Evolutionary conservation across 352 stramenopile genomes (phyloP).

Genomic region (Bremia lactucae): DNA sequence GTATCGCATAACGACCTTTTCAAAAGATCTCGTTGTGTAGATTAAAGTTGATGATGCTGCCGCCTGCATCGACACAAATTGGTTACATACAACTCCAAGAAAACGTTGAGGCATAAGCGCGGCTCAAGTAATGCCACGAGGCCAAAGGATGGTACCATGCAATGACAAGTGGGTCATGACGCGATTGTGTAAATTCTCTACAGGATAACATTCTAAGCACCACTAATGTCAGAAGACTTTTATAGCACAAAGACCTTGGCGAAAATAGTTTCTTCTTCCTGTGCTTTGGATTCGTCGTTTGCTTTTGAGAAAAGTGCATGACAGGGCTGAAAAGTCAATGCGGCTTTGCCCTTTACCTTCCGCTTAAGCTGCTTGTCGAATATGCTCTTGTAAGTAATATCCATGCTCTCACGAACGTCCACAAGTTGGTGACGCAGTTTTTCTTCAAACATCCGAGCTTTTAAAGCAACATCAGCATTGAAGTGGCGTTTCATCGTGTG

Average conservation of each 20-base stretch:
- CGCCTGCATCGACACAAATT: conserved; percentile 1
- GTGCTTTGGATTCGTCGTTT: conserved; percentile 3
- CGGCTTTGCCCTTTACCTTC: conserved; percentile 68
- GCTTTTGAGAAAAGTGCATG: conserved; percentile 44
- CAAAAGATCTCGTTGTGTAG: conserved; percentile 3
- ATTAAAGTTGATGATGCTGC: conserved; percentile 1
- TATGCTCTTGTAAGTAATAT: conserved; percentile 71
- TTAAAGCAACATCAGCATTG: conserved; percentile 85
- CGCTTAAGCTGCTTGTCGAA: conserved; percentile 79
- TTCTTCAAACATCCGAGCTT: conserved; percentile 88
- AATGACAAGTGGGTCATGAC: not conserved
- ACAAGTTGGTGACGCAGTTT: conserved; percentile 72
- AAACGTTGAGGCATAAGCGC: no score
- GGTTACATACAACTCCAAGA: no score
- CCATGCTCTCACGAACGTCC: conserved; percentile 58
- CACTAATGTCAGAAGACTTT: conserved; percentile 9
- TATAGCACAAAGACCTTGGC: conserved; percentile 69
- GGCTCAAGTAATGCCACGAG: no score
- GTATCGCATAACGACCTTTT: conserved; percentile 47
- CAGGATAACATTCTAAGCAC: conserved; percentile 25
- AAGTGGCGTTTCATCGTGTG: conserved; percentile 91
- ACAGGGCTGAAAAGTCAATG: conserved; percentile 57
- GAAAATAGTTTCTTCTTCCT: conserved; percentile 40
- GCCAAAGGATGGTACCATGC: no score
- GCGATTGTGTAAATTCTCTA: conserved; percentile 12